Conservation (phyloP, 331 rosid genomes). For the Quercus tomentella region DNA sequence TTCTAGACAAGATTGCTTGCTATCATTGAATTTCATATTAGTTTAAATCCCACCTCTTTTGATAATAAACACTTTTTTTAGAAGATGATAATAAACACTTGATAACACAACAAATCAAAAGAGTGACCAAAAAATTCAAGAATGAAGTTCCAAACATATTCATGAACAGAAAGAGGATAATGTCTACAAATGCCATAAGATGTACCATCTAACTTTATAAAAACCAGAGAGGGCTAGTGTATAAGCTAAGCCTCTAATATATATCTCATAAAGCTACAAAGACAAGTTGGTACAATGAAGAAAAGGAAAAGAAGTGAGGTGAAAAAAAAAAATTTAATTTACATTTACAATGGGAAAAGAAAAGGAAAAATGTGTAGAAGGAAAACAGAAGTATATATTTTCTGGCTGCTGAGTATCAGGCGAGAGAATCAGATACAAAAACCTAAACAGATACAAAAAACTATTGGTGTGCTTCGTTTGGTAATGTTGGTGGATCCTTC, state of each 20-base stretch:
- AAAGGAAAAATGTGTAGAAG: neutral
- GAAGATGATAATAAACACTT: neutral
- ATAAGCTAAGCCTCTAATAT: conserved; percentile 23
- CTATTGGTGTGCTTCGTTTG: conserved; percentile 57
- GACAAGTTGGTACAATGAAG: neutral
- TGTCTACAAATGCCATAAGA: neutral
- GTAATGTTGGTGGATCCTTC: conserved; percentile 63
- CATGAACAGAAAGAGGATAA: neutral
- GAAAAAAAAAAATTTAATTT: neutral
- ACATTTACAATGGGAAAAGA: conserved; percentile 26
- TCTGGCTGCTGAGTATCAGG: neutral
- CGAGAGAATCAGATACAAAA: neutral
- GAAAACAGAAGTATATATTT: conserved; percentile 13
- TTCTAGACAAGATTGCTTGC: neutral
- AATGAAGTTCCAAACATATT: neutral
- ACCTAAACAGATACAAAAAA: neutral
- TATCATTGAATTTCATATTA: neutral
- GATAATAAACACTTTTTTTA: neutral
- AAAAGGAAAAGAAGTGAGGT: neutral
- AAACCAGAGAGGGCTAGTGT: conserved; percentile 2
- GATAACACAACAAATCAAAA: neutral
- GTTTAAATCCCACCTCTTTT: neutral
- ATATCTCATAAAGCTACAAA: conserved; percentile 29
- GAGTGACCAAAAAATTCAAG: neutral
- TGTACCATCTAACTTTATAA: neutral